Evolutionary conservation across 306 rosid genomes (phyloP).

Genomic region (Leucaena leucocephala): DNA sequence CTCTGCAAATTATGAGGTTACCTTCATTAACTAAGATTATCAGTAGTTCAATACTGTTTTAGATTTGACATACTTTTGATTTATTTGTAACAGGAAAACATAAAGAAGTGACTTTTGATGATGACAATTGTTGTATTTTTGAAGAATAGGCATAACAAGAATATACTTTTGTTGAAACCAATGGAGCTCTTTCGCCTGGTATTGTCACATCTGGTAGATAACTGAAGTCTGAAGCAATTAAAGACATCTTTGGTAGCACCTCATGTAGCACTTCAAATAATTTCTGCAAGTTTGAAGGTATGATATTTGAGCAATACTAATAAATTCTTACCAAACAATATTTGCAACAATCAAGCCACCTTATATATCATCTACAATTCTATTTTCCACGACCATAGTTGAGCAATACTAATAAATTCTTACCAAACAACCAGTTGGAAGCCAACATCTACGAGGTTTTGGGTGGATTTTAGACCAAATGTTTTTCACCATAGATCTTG

Average conservation of each 20-base stretch:
- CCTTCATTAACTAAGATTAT: neutral
- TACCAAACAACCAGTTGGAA: slow-evolving; percentile 97
- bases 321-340: slow-evolving; percentile 77
- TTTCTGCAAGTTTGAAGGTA: slow-evolving; percentile 56
- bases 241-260: slow-evolving; percentile 93
- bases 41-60: neutral
- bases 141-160: slow-evolving; percentile 29
- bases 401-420: slow-evolving; percentile 38
- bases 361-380: neutral
- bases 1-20: slow-evolving; percentile 56
- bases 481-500: slow-evolving; percentile 54
- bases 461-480: slow-evolving; percentile 88
- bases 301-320: slow-evolving; percentile 17
- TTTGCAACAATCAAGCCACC: neutral
- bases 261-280: slow-evolving; percentile 81
- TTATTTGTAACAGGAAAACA: neutral
- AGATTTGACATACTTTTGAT: neutral
- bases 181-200: slow-evolving; percentile 95
- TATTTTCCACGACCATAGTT: neutral
- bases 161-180: slow-evolving; percentile 90
- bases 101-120: slow-evolving; percentile 28
- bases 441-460: slow-evolving; percentile 87
- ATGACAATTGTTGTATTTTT: slow-evolving; percentile 15
- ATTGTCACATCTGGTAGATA: slow-evolving; percentile 82
- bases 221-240: slow-evolving; percentile 94